Conservation (phyloP, 106 monocot genomes). For the Dendrobium officinale region DNA sequence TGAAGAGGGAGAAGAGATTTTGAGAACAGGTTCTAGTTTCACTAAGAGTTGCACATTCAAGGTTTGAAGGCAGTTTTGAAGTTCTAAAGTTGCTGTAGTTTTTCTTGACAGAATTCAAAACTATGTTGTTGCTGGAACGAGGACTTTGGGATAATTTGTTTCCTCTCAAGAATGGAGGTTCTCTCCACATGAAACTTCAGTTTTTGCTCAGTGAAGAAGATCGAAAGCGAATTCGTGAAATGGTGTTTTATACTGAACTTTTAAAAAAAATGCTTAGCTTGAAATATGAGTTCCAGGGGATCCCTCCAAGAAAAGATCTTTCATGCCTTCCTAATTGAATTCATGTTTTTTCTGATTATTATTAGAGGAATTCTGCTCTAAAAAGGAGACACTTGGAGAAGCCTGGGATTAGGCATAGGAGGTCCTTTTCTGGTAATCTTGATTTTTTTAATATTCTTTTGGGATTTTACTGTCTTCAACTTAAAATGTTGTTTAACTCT, state of each 20-base stretch:
- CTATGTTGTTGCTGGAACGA: conserved; percentile 54
- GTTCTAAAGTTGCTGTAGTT: not conserved
- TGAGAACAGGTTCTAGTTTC: conserved; percentile 36
- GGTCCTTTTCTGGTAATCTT: conserved; percentile 24
- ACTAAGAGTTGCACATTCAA: not conserved
- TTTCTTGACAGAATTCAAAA: conserved; percentile 45
- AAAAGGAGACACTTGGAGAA: conserved; percentile 43
- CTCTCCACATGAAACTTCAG: conserved; percentile 47
- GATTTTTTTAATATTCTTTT: not conserved
- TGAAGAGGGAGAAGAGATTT: conserved; percentile 42
- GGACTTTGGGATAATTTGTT: conserved; percentile 43
- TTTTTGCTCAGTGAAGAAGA: conserved; percentile 65
- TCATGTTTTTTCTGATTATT: no score
- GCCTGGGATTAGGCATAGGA: conserved; percentile 12
- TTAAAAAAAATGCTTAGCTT: not conserved
- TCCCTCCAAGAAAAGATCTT: no score
- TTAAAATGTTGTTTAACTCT: not conserved
- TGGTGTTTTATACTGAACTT: conserved; percentile 29
- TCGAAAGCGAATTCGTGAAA: conserved; percentile 44
- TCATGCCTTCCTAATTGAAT: no score
- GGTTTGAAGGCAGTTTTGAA: not conserved
- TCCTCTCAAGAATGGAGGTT: conserved; percentile 49
- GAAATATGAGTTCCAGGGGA: no score
- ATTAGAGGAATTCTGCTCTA: not conserved
- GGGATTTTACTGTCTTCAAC: not conserved